Evolutionary conservation across 2,329 filamentous ascomycete genomes (phyloP).

Genomic region (Colletotrichum sp.): DNA sequence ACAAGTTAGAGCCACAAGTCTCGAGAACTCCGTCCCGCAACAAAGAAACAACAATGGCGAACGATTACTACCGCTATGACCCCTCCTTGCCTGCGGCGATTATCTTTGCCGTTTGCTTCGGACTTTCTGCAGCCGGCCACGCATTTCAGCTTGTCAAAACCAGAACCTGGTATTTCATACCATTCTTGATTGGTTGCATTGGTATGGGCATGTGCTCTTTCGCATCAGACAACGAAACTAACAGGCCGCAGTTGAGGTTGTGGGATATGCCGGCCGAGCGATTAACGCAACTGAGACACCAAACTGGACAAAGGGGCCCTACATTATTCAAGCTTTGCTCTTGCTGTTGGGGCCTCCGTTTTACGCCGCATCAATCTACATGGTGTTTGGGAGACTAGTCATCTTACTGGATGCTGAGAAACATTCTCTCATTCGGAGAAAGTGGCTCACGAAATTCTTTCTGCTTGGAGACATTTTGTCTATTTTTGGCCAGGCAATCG

Average conservation of each 20-base stretch:
- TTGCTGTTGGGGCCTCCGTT: slow-evolving; percentile 51
- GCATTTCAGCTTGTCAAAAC: slow-evolving; percentile 41
- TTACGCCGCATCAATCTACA: slow-evolving; percentile 56
- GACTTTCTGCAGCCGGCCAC: slow-evolving; percentile 42
- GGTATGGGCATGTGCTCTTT: slow-evolving; percentile 36
- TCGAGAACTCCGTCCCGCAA: not conserved
- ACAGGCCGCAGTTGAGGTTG: slow-evolving; percentile 42
- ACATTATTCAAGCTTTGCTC: slow-evolving; percentile 46
- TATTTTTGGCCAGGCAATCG: slow-evolving; percentile 53
- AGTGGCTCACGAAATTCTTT: slow-evolving; percentile 59
- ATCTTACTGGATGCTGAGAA: slow-evolving; percentile 37
- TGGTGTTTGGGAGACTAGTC: slow-evolving; percentile 51
- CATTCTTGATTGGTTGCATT: slow-evolving; percentile 54
- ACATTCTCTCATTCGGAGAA: slow-evolving; percentile 34
- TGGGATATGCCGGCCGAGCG: slow-evolving; percentile 58
- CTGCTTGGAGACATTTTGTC: slow-evolving; percentile 58
- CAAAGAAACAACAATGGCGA: not conserved
- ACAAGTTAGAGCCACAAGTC: not conserved
- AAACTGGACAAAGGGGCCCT: slow-evolving; percentile 39
- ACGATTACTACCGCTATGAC: slow-evolving; percentile 50
- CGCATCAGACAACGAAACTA: not conserved
- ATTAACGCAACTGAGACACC: slow-evolving; percentile 46
- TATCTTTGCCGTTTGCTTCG: slow-evolving; percentile 45
- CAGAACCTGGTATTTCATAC: slow-evolving; percentile 57
- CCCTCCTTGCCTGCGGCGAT: slow-evolving; percentile 48